Conservation (phyloP, 2,329 filamentous ascomycete species). For the Clathrospora elynae region DNA sequence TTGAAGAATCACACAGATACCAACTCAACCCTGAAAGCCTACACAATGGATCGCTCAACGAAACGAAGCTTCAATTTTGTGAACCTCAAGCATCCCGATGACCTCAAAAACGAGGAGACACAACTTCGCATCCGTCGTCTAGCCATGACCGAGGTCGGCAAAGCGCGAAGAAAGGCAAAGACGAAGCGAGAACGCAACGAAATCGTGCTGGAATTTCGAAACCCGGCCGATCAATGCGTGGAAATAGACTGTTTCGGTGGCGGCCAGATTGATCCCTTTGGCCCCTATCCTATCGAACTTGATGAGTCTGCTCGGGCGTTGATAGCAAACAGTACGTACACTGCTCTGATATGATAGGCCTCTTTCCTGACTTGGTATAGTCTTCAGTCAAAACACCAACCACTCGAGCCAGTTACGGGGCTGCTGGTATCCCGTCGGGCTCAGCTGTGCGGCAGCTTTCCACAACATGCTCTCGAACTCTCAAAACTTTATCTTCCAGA, state of each 20-base stretch:
- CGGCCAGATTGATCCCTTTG: constrained; percentile 33
- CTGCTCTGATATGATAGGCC: neutral
- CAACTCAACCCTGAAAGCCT: neutral
- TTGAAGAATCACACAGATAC: neutral
- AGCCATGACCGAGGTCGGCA: constrained; percentile 43
- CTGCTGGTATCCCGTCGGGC: constrained; percentile 36
- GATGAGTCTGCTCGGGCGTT: constrained; percentile 29
- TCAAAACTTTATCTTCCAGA: constrained; percentile 32
- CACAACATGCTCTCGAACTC: constrained; percentile 37
- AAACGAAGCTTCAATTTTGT: constrained; percentile 39
- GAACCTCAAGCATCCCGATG: constrained; percentile 39
- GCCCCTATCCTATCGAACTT: constrained; percentile 33
- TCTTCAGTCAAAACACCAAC: constrained; percentile 27
- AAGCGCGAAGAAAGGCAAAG: constrained; percentile 34
- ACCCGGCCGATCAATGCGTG: constrained; percentile 11
- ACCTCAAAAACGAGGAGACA: constrained; percentile 39
- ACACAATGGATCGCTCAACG: constrained; percentile 31
- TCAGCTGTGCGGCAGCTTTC: constrained; percentile 29
- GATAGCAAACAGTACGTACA: constrained; percentile 32
- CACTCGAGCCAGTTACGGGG: constrained; percentile 33
- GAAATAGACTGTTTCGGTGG: constrained; percentile 28
- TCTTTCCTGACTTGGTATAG: constrained; percentile 25
- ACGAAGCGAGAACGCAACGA: constrained; percentile 34
- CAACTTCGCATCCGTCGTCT: constrained; percentile 40
- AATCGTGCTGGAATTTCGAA: constrained; percentile 34